phyloP scores from a whole-genome alignment of 2,329 filamentous ascomycete genomes.

The Alternaria ethzedia region DNA sequence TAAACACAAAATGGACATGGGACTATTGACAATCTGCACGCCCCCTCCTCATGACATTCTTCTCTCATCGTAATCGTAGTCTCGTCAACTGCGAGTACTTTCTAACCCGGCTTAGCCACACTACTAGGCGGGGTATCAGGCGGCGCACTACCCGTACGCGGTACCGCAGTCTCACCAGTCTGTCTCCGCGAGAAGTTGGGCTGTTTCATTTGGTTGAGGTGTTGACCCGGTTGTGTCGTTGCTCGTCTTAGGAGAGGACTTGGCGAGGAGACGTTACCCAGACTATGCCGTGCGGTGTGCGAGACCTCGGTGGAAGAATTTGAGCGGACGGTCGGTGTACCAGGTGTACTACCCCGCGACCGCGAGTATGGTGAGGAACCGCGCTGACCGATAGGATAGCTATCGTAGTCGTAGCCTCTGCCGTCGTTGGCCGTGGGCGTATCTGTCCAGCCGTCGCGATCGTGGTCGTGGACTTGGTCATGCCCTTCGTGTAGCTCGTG shows the following conservation, averaged over 20 bases:
- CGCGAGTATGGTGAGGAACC: conserved; percentile 24
- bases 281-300: conserved; percentile 3
- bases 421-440: conserved; percentile 5
- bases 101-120: conserved; percentile 13
- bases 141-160: conserved; percentile 22
- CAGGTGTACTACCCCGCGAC: conserved; percentile 21
- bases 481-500: conserved; percentile 34
- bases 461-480: background rate
- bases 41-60: background rate
- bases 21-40: background rate
- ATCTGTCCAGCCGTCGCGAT: background rate
- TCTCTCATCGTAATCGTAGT: background rate
- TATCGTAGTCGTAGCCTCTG: conserved; percentile 36
- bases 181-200: conserved; percentile 15
- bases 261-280: conserved; percentile 29
- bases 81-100: fast-evolving
- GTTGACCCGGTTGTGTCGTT: conserved; percentile 36
- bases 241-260: conserved; percentile 45
- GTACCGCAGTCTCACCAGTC: no score
- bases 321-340: background rate
- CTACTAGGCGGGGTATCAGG: conserved; percentile 40
- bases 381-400: conserved; percentile 31
- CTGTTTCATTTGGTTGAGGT: conserved; percentile 28
- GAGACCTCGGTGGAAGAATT: conserved; percentile 26
- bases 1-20: no score